Base-by-base conservation (phyloP, 2,329 filamentous ascomycete species). In the Fonsecaea multimorphosa region DNA sequence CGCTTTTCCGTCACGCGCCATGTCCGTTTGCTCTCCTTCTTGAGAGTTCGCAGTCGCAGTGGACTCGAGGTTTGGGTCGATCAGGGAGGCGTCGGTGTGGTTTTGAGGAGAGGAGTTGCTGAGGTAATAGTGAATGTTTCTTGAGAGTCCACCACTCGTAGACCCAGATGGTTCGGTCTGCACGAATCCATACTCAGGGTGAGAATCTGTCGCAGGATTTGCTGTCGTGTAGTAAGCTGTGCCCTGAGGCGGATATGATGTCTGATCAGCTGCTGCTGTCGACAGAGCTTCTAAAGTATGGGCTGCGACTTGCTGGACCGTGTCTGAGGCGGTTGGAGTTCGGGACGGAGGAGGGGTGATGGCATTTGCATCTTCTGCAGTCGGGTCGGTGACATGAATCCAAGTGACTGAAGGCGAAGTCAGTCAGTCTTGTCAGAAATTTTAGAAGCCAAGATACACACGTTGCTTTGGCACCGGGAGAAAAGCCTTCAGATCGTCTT, bases 31-130 rank as follows among this genome's bases (percentile, higher is more conserved):
- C 31, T 27, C 59, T 40, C 51, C 36, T 29, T 63, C 44, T 29
- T 64, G 59, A 22, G 61, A 34, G 29, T 53, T 58, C 3, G 53
- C 36, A 9, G 64, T 63, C 51, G 65, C 61, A 14, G 62, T 60
- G 34, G 65, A 34, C 54, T 71, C 68, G 4, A 71, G 57, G 24
- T 65, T 68, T 19, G 69, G 69, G 44, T 71, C 69, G 53, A 71
- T 71, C 59, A 71, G 53, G 12, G 65, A 61, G 24, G 61, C 36
- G 14, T 62, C 54, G 11, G 65, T 69, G 24, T 70, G 61, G n/a
- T 38, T 60, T 27, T 66, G 63, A 1, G 68, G 32, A 58, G 64
- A 27, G 22, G 59, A 55, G 29, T 34, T 44, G 51, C 49, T 61
- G 12, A 67, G 38, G 22, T 54, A 57, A 60, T 62, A 62, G 49